Base-by-base conservation (phyloP, 768 basidiomycete genomes). In the Boletus bicolor region DNA sequence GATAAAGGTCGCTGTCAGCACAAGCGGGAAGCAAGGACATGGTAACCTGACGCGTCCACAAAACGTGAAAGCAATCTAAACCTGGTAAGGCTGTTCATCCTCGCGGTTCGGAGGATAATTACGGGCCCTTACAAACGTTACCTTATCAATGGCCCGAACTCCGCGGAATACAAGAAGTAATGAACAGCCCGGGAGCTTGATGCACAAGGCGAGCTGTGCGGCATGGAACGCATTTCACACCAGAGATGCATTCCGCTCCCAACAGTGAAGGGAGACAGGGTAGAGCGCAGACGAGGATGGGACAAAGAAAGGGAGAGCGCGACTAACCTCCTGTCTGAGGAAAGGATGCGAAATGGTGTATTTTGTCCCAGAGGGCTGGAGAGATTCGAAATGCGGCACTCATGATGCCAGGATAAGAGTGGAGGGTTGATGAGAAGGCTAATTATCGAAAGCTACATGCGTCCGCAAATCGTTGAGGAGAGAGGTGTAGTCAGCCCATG, bases 341-440 rank as follows among this genome's bases (percentile, higher is more conserved):
- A 72, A 94, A 94, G 1, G 88, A 89, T 0, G 91, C 89, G 66
- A 91, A 94, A 64, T 94, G 89, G 73, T 89, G 89, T 57, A 95
- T 91, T 72, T 82, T 87, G 74, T 93, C 91, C 92, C 93, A 94
- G 59, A 94, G 76, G 8, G 83, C 77, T 55, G 85, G 76, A 15
- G 86, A 81, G 59, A 95, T 95, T 49, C 86, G 82, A 73, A 90
- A 93, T 11, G 61, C 60, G 19, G 69, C 68, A 26, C 70, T 69
- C 78, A 78, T 78, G 55, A 32, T 53, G n/a, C 11, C 19, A 24
- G 19, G 36, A n/a, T 10, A 48, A 9, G 21, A 24, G 21, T 10
- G 4, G 26, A n/a, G 17, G 10, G 45, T 10, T 14, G 19, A 21
- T 28, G 12, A 7, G 34, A 26, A 19, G 34, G 28, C 38, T 34